Conservation (phyloP, 768 basidiomycete species). For the Agaricus blazei region DNA sequence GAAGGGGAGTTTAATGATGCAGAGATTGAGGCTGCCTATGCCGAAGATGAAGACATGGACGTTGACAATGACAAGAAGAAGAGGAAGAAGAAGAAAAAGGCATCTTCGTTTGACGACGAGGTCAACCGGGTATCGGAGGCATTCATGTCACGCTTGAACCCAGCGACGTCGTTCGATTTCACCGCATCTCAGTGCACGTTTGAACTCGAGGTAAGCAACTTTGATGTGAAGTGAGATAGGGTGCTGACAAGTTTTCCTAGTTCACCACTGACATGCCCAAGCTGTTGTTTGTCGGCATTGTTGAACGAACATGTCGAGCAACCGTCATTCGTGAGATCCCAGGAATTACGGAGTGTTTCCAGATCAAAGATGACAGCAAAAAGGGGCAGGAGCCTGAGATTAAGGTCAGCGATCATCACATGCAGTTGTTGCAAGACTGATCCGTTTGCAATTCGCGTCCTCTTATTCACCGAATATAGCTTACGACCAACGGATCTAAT, state of each 20-base stretch:
- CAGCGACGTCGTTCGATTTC: slow-evolving; percentile 72
- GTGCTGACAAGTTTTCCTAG: slow-evolving; percentile 33
- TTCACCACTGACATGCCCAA: slow-evolving; percentile 88
- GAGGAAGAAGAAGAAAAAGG: slow-evolving; percentile 23
- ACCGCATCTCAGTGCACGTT: slow-evolving; percentile 65
- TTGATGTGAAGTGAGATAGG: not conserved
- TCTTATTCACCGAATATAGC: slow-evolving; percentile 31
- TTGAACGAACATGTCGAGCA: slow-evolving; percentile 81
- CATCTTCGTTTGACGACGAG: slow-evolving; percentile 33
- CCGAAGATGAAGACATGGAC: slow-evolving; percentile 38
- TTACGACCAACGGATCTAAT: slow-evolving; percentile 92
- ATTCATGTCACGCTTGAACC: slow-evolving; percentile 56
- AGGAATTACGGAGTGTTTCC: slow-evolving; percentile 85
- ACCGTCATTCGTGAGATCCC: slow-evolving; percentile 89
- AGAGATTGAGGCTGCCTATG: slow-evolving; percentile 61
- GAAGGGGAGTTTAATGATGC: slow-evolving; percentile 46
- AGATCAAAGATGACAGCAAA: slow-evolving; percentile 54
- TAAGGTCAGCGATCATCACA: slow-evolving; percentile 33
- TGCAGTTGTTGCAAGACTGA: not conserved
- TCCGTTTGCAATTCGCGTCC: not conserved
- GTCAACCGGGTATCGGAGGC: slow-evolving; percentile 38
- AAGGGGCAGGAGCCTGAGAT: slow-evolving; percentile 42
- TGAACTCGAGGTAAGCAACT: slow-evolving; percentile 68
- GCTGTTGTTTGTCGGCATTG: slow-evolving; percentile 86
- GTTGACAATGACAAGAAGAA: slow-evolving; percentile 12